A percentile compares a stretch with the other conserved stretches of the same genome.
Conservation (phyloP, 129 eudicot genomes). For the Dittrichia graveolens region DNA sequence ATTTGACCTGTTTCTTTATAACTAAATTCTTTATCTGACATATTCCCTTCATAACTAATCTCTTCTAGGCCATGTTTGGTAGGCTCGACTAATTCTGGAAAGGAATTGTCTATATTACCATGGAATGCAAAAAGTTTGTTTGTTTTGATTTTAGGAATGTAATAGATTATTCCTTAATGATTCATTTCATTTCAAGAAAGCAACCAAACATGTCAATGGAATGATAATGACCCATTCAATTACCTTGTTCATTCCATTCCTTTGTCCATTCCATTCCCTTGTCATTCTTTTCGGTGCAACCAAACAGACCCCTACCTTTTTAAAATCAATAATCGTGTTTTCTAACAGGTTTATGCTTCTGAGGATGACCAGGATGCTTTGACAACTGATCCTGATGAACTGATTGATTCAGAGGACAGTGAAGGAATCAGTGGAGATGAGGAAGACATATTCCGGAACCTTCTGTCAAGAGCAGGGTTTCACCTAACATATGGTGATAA, state of each 20-base stretch:
- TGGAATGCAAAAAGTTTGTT: no score
- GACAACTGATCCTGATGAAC: constrained; percentile 97
- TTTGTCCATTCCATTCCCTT: no score
- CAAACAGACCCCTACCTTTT: neutral
- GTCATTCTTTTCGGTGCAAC: no score
- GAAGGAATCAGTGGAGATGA: constrained; percentile 95
- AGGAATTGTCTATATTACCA: no score
- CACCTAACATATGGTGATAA: constrained; percentile 87
- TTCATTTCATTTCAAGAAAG: no score
- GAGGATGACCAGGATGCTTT: constrained; percentile 98
- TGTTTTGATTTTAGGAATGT: no score
- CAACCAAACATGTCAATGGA: no score
- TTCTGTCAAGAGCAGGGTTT: constrained; percentile 92
- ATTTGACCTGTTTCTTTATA: neutral
- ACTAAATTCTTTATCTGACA: neutral
- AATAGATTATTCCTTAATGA: no score
- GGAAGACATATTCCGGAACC: constrained; percentile 90
- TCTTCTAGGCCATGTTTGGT: no score
- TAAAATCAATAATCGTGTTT: neutral
- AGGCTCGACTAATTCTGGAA: no score
- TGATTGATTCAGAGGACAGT: constrained; percentile 95
- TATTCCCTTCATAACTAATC: neutral
- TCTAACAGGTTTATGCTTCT: constrained; percentile 78
- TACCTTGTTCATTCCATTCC: no score
- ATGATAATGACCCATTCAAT: no score